A percentile compares a stretch with the other conserved stretches of the same genome.
Evolutionary conservation across 2,329 filamentous ascomycete genomes (phyloP).

Genomic region (Parascedosporium putredinis): DNA sequence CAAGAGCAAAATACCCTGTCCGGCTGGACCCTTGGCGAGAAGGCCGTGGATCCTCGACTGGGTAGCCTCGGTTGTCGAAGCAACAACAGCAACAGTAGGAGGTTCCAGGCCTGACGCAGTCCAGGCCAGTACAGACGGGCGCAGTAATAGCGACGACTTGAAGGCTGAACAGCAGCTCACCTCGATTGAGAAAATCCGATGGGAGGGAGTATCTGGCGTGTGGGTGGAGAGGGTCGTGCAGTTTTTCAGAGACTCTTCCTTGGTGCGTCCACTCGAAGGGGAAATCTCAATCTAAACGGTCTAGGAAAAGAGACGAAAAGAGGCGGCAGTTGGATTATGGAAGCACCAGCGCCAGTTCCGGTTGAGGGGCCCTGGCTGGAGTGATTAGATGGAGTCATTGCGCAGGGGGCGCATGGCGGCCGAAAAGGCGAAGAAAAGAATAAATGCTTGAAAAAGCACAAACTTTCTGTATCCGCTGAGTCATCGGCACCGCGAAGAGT

Average conservation of each 20-base stretch:
- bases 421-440: neutral
- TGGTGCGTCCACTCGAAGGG: neutral
- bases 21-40: neutral
- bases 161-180: slow-evolving; percentile 8
- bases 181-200: slow-evolving; percentile 7
- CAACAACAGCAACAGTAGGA: neutral
- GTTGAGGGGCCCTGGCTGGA: neutral
- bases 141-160: neutral
- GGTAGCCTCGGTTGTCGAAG: slow-evolving; percentile 1
- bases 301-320: neutral
- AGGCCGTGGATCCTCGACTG: neutral
- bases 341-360: neutral
- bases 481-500: no score
- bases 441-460: neutral
- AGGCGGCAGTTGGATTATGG: neutral
- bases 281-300: neutral
- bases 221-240: neutral
- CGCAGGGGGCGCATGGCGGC: neutral
- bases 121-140: neutral
- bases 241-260: neutral
- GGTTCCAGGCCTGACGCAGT: no score
- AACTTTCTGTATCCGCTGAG: no score
- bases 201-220: neutral
- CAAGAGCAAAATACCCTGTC: no score
- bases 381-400: neutral